These are phyloP conservation scores for Penicillium herquei DNA, from an alignment of 495 filamentous ascomycete genomes.

Conservation along the genomic window DNA sequence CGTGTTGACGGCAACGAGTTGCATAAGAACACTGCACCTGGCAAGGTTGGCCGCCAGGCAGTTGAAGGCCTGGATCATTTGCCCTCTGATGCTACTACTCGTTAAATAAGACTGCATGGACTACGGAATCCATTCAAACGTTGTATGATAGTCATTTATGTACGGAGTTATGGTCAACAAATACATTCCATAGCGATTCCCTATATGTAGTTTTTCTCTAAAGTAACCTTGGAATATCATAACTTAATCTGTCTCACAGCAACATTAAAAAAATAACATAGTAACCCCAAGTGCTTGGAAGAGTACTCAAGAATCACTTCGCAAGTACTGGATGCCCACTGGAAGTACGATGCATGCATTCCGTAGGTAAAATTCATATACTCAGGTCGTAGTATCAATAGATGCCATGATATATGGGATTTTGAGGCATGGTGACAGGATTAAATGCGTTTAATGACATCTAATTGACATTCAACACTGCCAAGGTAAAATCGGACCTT, in stretches of 20 bases:
- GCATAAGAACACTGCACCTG: slow-evolving; percentile 40
- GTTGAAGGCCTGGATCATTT: slow-evolving; percentile 49
- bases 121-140: slow-evolving; percentile 11
- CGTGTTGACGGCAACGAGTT: slow-evolving; percentile 45
- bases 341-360: no score
- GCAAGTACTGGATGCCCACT: no score
- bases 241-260: no score
- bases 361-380: no score
- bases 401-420: not conserved
- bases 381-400: not conserved
- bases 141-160: slow-evolving; percentile 19
- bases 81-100: slow-evolving; percentile 50
- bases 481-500: no score
- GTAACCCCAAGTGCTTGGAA: no score
- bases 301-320: no score
- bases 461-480: no score
- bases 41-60: slow-evolving; percentile 53
- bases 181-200: slow-evolving; percentile 6
- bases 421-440: not conserved
- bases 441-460: no score
- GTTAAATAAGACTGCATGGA: slow-evolving; percentile 15
- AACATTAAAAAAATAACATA: no score
- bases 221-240: no score
- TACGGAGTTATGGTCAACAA: slow-evolving; percentile 19
- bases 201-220: no score